A percentile compares a stretch with the other conserved stretches of the same genome.
These are phyloP conservation scores for Bolboschoenoplectus hybrid DNA, from an alignment of 202 grass and related monocot species.

Conservation along the genomic window DNA sequence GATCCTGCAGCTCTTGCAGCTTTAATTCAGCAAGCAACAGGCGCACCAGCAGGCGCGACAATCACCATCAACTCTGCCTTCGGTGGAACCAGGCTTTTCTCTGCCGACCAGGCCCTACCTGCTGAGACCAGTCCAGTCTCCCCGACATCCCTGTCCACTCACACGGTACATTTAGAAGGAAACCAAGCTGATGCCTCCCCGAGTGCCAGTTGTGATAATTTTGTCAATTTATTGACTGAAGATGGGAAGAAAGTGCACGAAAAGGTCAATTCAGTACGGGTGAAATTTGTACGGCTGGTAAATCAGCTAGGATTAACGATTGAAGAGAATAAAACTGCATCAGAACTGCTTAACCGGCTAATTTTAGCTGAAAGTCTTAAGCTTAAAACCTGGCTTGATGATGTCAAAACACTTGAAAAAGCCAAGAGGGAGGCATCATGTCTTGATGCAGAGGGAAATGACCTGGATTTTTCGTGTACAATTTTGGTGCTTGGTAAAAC, in stretches of 20 bases:
- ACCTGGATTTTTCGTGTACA: constrained; percentile 71
- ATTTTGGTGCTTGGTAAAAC: constrained; percentile 80
- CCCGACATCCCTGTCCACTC: constrained; percentile 27
- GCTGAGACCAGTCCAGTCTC: not conserved
- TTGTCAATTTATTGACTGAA: constrained; percentile 56
- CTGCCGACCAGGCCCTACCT: constrained; percentile 45
- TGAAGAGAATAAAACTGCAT: constrained; percentile 53
- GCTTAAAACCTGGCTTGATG: constrained; percentile 47
- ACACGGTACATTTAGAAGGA: constrained; percentile 28
- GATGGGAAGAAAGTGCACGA: constrained; percentile 71
- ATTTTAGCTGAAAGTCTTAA: constrained; percentile 67
- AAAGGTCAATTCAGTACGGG: constrained; percentile 54
- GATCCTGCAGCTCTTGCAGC: constrained; percentile 65
- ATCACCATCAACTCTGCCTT: constrained; percentile 33
- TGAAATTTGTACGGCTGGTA: constrained; percentile 68
- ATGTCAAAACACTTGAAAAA: constrained; percentile 57
- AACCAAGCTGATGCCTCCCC: constrained; percentile 16
- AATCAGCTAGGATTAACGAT: constrained; percentile 59
- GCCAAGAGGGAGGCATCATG: constrained; percentile 74
- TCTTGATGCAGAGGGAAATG: constrained; percentile 60
- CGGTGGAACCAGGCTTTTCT: constrained; percentile 62
- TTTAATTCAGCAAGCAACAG: constrained; percentile 58
- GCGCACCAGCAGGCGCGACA: constrained; percentile 32
- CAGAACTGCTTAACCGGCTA: constrained; percentile 66
- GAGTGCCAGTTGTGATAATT: constrained; percentile 36